Evolutionary conservation across 1,284 basidiomycete species (phyloP).

Genomic region (Agroathelia rolfsii): DNA sequence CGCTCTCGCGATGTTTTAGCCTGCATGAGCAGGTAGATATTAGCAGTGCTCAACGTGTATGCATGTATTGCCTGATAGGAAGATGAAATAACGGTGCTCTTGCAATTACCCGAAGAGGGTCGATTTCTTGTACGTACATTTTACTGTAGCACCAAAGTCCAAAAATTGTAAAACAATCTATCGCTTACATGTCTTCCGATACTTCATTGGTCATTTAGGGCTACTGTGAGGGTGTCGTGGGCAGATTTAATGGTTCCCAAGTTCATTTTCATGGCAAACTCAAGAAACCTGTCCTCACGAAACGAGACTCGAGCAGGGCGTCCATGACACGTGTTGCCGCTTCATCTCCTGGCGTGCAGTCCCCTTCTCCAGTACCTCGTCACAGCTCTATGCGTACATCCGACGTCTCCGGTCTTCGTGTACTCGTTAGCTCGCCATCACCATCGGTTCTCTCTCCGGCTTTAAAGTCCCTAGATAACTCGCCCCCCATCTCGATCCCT

Average conservation of each 20-base stretch:
- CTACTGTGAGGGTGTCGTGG: constrained; percentile 87
- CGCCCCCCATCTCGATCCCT: no score
- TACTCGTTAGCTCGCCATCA: no score
- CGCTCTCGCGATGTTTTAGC: constrained; percentile 3
- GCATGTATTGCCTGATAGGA: constrained; percentile 33
- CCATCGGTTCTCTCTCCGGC: no score
- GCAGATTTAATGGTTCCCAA: constrained; percentile 60
- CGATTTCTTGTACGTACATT: constrained; percentile 46
- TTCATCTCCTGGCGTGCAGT: constrained; percentile 15
- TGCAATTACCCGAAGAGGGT: constrained; percentile 55
- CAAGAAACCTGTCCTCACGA: constrained; percentile 73
- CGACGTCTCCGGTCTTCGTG: constrained; percentile 7
- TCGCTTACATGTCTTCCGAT: no score
- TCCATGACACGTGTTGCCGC: constrained; percentile 5
- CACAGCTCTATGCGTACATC: constrained; percentile 12
- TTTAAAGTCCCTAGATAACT: no score
- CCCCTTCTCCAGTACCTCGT: constrained; percentile 21
- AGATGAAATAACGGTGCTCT: constrained; percentile 74
- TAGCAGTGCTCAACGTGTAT: constrained; percentile 4
- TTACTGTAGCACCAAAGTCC: constrained; percentile 2
- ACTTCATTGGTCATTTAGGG: constrained; percentile 32
- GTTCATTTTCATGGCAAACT: constrained; percentile 70
- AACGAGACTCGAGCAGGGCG: constrained; percentile 29
- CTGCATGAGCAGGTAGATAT: neutral
- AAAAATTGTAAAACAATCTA: constrained; percentile 20